Percentiles rank a stretch among this genome's conserved stretches.
phyloP scores from a whole-genome alignment of 306 rosid species.

The Dalbergia cultrata region DNA sequence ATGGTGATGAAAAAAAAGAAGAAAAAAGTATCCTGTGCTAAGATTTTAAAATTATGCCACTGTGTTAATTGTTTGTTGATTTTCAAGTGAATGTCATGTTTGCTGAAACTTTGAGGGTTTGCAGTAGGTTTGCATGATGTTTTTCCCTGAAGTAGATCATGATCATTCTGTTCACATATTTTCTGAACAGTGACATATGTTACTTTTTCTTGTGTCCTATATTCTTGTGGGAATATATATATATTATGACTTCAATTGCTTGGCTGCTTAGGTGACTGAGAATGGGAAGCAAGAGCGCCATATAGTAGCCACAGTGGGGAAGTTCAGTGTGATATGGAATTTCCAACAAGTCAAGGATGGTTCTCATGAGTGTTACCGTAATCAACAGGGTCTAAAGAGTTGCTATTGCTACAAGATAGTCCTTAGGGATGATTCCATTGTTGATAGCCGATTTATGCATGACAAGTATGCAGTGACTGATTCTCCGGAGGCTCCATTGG shows the following conservation, averaged over 20 bases:
- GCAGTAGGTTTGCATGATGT: not conserved
- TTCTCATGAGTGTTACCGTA: conserved; percentile 87
- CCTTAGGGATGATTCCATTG: conserved; percentile 94
- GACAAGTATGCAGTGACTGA: conserved; percentile 88
- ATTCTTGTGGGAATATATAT: conserved; percentile 31
- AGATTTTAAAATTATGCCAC: conserved; percentile 10
- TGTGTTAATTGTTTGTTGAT: conserved; percentile 15
- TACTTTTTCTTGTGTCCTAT: conserved; percentile 14
- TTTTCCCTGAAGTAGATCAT: conserved; percentile 17
- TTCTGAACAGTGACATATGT: not conserved
- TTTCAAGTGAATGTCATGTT: conserved; percentile 20
- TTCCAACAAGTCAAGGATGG: conserved; percentile 95
- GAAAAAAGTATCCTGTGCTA: conserved; percentile 2
- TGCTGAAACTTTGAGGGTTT: conserved; percentile 21
- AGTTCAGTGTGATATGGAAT: conserved; percentile 98
- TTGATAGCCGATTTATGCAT: conserved; percentile 97
- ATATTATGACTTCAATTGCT: not conserved
- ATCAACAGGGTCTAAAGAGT: conserved; percentile 94
- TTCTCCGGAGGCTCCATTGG: conserved; percentile 98
- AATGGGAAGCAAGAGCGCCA: conserved; percentile 98
- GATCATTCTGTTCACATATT: not conserved
- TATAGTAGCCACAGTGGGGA: conserved; percentile 95
- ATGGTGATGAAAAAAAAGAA: not conserved
- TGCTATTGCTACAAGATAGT: conserved; percentile 98
- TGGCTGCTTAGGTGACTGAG: conserved; percentile 79